phyloP scores from a whole-genome alignment of 2,329 filamentous ascomycete genomes.

The Cordyceps militaris region DNA sequence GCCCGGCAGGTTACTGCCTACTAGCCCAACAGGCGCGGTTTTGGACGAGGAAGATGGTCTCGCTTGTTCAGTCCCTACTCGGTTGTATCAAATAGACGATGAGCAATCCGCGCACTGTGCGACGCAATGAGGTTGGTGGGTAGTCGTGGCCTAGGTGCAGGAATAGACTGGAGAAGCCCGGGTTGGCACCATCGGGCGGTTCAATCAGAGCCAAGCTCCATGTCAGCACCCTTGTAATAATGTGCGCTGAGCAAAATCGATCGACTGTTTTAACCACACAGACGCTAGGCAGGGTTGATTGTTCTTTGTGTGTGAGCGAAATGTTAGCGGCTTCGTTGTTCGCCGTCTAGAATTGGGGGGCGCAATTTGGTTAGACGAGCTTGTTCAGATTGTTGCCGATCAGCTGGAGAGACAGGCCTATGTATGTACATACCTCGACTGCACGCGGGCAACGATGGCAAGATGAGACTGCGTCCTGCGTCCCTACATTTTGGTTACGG shows the following conservation, averaged over 20 bases:
- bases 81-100: background rate
- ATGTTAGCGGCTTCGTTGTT: too few relatives aligned
- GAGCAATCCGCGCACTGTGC: slow-evolving; percentile 6
- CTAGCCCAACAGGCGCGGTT: background rate
- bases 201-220: slow-evolving; percentile 4
- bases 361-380: background rate
- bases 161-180: background rate
- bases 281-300: slow-evolving; percentile 3
- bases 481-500: background rate
- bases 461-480: background rate
- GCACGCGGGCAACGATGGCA: background rate
- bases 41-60: background rate
- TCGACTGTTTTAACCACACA: slow-evolving; percentile 1
- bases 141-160: background rate
- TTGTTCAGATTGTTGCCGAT: background rate
- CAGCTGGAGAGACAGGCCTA: background rate
- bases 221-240: background rate
- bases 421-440: background rate
- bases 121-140: background rate
- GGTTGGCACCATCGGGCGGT: background rate
- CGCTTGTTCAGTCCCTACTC: background rate
- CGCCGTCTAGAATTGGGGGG: background rate
- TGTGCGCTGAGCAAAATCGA: slow-evolving; percentile 8
- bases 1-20: background rate
- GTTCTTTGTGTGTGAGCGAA: too few relatives aligned